These are phyloP conservation scores for Exophiala lecanii-corni DNA, from an alignment of 2,329 filamentous ascomycete species.

Conservation along the genomic window DNA sequence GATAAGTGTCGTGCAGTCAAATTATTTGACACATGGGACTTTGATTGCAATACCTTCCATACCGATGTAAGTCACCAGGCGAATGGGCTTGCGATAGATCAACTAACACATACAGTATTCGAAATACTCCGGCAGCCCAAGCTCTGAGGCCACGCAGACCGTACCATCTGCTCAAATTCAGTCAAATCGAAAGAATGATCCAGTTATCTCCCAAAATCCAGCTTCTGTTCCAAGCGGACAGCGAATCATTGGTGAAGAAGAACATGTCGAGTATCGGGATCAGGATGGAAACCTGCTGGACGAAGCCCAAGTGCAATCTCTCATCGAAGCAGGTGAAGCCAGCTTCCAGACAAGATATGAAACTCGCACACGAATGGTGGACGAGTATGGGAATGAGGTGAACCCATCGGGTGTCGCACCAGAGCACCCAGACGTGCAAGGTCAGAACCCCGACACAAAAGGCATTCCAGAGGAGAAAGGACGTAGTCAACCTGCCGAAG, in stretches of 20 bases:
- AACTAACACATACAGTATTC: conserved; percentile 30
- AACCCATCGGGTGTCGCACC: conserved; percentile 41
- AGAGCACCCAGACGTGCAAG: conserved; percentile 54
- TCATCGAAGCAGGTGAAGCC: conserved; percentile 74
- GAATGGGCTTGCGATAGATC: no score
- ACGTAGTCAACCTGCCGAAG: conserved; percentile 28
- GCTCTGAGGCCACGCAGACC: conserved; percentile 18
- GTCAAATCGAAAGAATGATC: conserved; percentile 26
- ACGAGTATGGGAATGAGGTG: conserved; percentile 76
- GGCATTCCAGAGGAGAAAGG: conserved; percentile 36
- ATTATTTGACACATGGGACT: conserved; percentile 87
- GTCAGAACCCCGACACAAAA: conserved; percentile 53
- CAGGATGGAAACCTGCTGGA: conserved; percentile 86
- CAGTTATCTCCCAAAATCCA: conserved; percentile 33
- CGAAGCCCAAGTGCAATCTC: conserved; percentile 72
- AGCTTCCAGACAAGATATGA: conserved; percentile 95
- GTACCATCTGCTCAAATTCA: conserved; percentile 17
- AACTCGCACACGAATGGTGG: conserved; percentile 81
- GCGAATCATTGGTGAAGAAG: conserved; percentile 54
- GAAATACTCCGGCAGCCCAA: conserved; percentile 29
- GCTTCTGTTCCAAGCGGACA: conserved; percentile 29
- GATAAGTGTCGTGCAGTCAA: conserved; percentile 81
- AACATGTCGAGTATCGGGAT: conserved; percentile 90
- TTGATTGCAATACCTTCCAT: conserved; percentile 93
- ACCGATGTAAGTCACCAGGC: conserved; percentile 71